Evolutionary conservation across 106 monocot species (phyloP).

Genomic region (Dendrobium catenatum): DNA sequence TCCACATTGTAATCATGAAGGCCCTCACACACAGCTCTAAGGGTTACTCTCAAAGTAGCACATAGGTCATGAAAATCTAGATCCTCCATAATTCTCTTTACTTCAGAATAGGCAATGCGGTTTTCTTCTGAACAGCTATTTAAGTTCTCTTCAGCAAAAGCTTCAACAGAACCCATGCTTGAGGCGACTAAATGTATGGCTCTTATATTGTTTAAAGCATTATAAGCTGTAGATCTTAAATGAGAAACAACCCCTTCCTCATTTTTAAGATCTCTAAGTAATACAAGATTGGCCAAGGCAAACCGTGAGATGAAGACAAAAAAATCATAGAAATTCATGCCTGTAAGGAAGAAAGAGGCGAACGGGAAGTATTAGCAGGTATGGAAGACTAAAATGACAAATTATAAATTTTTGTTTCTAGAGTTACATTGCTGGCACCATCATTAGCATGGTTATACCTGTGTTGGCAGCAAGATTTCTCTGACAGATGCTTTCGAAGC

Average conservation of each 20-base stretch:
- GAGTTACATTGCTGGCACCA: not conserved
- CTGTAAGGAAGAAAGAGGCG: conserved; percentile 25
- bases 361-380: not conserved
- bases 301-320: conserved; percentile 67
- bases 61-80: conserved; percentile 41
- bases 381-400: not conserved
- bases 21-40: conserved; percentile 15
- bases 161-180: conserved; percentile 58
- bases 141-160: conserved; percentile 58
- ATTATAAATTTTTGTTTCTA: not conserved
- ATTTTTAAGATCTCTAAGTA: conserved; percentile 31
- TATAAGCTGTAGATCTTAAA: conserved; percentile 15
- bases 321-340: conserved; percentile 95
- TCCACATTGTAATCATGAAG: conserved; percentile 5
- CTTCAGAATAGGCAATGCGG: conserved; percentile 25
- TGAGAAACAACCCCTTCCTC: conserved; percentile 2
- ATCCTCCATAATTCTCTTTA: conserved; percentile 37
- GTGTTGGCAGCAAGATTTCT: conserved; percentile 95
- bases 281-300: conserved; percentile 46
- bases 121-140: conserved; percentile 27
- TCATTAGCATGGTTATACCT: conserved; percentile 30
- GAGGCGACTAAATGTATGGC: conserved; percentile 47
- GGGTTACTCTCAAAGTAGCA: conserved; percentile 24
- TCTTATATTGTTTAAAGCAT: conserved; percentile 41
- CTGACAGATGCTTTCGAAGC: conserved; percentile 94